Evolutionary conservation across 176 grass and related monocot genomes (phyloP), one percentile per base, ranked within the genome.

Genomic region (Echinochloa phyllopogon): DNA sequence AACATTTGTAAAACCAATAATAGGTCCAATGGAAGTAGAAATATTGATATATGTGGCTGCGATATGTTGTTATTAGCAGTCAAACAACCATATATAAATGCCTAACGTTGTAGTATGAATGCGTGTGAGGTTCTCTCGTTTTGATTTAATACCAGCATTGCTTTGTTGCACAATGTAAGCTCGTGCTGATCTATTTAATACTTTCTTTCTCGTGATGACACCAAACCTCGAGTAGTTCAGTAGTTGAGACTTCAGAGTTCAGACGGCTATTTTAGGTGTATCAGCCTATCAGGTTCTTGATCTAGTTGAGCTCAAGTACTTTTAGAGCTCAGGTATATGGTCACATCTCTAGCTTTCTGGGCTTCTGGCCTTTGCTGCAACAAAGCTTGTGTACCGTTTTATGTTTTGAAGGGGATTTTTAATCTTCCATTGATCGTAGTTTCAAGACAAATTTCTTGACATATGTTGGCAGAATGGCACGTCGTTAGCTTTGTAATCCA

Each of bases 41-140:
- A 12, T 47, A 51, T 5, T 53, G 58, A 39, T 57, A 14, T 53
- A 47, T 65, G 6, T 38, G 14, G 17, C 0, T 57, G 21, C 20
- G 10, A 6, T 64, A 37, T 88, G 45, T 47, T n/a, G n/a, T 41
- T 74, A 51, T 65, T 42, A 60, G 41, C 17, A 82, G 16, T 70
- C 37, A 55, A 50, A 53, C 24, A 65, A 72, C 6, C 44, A 55
- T 23, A 17, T 16, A 68, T 10, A 67, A 39, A 53, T 62, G 24
- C 58, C 45, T 74, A 49, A 29, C 36, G 7, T 65, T 68, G 33
- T 72, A 21, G 12, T 65, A 3, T 3, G 49, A 33, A 4, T 42
- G 4, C 6, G 25, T 52, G 3, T 50, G 44, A 52, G 47, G 25
- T 75, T 75, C 20, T 55, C 17, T 39, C 10, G 29, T 33, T 20